Evolutionary conservation across 345 rosid species (phyloP), one percentile per base, ranked within the genome.

Genomic region (Clarkia xantiana): DNA sequence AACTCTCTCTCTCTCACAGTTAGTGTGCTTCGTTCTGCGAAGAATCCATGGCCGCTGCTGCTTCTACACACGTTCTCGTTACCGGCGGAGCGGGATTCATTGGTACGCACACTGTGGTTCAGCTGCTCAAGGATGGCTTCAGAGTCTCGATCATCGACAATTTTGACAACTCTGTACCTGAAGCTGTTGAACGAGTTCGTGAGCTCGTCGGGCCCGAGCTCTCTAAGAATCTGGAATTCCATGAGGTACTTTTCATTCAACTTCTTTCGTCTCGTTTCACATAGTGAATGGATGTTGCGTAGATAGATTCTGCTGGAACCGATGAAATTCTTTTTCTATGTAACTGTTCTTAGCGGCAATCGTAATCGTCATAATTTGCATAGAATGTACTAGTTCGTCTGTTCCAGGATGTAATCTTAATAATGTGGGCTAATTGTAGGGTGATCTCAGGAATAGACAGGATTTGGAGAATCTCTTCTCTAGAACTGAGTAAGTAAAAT

Each of bases 1-100:
- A 5, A 22, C 25, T 22, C 2, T 22, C 36, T 29, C 36, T 29
- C n/a, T n/a, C n/a, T n/a, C n/a, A n/a, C n/a, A n/a, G 36, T 29
- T 29, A 10, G 36, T 5, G 6, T 29, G 36, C n/a, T n/a, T n/a
- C n/a, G n/a, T n/a, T 29, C 36, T 29, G 36, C n/a, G n/a, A 29
- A 29, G 36, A 5, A 0, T 7, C 36, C 36, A 29, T 29, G 36
- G 36, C 36, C 36, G 8, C 36, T 29, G 36, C 36, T 29, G 5
- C 7, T 23, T 23, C 29, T 29, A 5, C 36, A 5, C 36, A 29
- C 8, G 73, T 91, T 58, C 81, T 91, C 51, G 98, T 91, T 22
- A 91, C 98, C 18, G 96, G 96, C 29, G 94, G 98, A 34, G 98
- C 98, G 53, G 98, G 98, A 10, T 91, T 86, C 70, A 84, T 91